Percentiles rank a stretch among this genome's conserved stretches.
These are phyloP conservation scores for Spergularia bocconei DNA, from an alignment of 148 eudicot genomes.

Conservation along the genomic window DNA sequence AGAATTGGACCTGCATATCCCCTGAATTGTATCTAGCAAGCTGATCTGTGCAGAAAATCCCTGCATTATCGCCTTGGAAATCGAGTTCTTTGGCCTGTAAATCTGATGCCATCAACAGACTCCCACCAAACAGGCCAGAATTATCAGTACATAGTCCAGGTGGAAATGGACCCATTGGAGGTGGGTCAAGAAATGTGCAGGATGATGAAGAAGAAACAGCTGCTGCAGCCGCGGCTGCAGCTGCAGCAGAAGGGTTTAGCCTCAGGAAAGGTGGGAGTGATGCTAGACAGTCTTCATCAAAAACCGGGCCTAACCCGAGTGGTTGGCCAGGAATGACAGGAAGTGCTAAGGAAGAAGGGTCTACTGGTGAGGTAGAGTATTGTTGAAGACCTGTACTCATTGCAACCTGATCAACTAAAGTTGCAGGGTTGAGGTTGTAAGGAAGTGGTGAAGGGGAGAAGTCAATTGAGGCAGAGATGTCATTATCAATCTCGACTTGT, in stretches of 20 bases:
- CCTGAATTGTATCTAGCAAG: conserved; percentile 39
- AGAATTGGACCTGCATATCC: conserved; percentile 50
- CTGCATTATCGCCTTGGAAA: conserved; percentile 62
- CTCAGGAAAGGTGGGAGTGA: conserved; percentile 49
- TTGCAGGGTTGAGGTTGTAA: conserved; percentile 28
- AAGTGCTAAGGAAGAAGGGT: conserved; percentile 11
- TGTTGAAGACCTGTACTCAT: conserved; percentile 28
- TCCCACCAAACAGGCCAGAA: conserved; percentile 40
- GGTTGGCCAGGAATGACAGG: conserved; percentile 39
- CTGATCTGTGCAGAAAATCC: conserved; percentile 47
- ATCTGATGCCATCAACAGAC: conserved; percentile 36
- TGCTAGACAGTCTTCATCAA: conserved; percentile 60
- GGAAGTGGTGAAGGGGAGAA: conserved; percentile 43
- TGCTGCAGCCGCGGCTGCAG: conserved; percentile 5
- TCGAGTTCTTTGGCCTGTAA: conserved; percentile 55
- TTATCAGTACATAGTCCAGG: conserved; percentile 36
- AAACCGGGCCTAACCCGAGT: conserved; percentile 38
- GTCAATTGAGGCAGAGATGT: conserved; percentile 58
- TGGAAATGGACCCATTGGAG: conserved; percentile 36
- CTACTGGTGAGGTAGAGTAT: conserved; percentile 24
- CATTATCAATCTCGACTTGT: conserved; percentile 48
- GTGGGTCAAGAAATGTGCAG: conserved; percentile 43
- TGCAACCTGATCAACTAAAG: conserved; percentile 18
- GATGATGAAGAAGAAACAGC: conserved; percentile 35
- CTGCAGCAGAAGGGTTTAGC: conserved; percentile 28